Percentiles rank a stretch among this genome's conserved stretches.
Evolutionary conservation across 2,329 filamentous ascomycete genomes (phyloP).

Genomic region (Botryotinia calthae): DNA sequence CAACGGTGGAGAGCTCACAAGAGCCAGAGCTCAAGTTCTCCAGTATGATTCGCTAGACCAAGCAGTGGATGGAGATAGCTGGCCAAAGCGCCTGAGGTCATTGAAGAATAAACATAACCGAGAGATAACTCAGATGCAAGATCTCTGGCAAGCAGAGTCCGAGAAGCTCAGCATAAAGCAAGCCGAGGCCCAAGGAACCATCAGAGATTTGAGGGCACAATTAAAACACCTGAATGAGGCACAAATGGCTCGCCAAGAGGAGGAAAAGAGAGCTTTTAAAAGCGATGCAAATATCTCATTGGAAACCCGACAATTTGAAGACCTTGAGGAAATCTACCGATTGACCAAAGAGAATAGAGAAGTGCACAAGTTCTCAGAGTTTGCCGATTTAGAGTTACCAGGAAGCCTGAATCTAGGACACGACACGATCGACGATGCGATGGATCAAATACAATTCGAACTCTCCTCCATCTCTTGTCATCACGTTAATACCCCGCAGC

Average conservation of each 20-base stretch:
- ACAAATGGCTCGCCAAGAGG: background rate
- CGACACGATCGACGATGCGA: background rate
- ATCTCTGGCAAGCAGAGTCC: conserved; percentile 11
- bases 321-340: background rate
- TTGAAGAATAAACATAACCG: background rate
- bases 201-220: background rate
- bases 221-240: conserved; percentile 10
- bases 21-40: background rate
- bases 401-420: background rate
- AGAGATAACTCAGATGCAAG: conserved; percentile 7
- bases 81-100: background rate
- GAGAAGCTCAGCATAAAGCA: background rate
- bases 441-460: conserved; percentile 20
- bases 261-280: background rate
- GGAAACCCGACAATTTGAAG: background rate
- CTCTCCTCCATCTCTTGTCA: conserved; percentile 21
- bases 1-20: background rate
- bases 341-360: conserved; percentile 12
- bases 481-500: background rate
- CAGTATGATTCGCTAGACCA: background rate
- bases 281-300: background rate
- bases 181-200: background rate
- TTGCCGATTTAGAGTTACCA: background rate
- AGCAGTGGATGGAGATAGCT: background rate
- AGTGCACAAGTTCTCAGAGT: background rate